Conservation (phyloP, 164 flowering plant species). For the Sextonia rubra region DNA sequence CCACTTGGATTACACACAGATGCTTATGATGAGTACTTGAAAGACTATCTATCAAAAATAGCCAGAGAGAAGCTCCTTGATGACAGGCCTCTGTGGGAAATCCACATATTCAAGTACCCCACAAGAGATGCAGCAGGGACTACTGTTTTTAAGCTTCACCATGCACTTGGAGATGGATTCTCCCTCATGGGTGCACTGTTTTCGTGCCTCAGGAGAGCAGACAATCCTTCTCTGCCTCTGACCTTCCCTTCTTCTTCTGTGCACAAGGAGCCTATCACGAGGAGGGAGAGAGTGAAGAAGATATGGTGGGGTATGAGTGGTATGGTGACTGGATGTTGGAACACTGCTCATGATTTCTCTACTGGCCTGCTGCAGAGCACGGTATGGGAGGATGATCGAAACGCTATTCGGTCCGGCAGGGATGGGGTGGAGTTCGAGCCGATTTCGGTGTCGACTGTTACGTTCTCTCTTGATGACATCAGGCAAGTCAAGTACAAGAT, state of each 20-base stretch:
- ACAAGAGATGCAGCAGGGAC: slow-evolving; percentile 46
- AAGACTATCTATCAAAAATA: slow-evolving; percentile 37
- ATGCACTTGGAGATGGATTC: slow-evolving; percentile 66
- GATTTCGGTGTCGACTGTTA: slow-evolving; percentile 23
- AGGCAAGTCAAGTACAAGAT: slow-evolving; percentile 41
- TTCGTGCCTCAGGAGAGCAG: slow-evolving; percentile 48
- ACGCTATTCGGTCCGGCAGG: slow-evolving; percentile 39
- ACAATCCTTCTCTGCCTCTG: slow-evolving; percentile 45
- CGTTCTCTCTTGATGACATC: slow-evolving; percentile 42
- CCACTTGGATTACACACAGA: slow-evolving; percentile 28
- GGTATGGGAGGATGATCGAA: slow-evolving; percentile 33
- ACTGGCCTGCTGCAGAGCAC: slow-evolving; percentile 37
- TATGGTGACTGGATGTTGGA: background rate
- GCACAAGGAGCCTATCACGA: background rate
- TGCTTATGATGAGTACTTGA: slow-evolving; percentile 28
- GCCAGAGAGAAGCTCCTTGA: slow-evolving; percentile 31
- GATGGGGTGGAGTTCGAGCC: slow-evolving; percentile 33
- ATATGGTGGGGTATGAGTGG: background rate
- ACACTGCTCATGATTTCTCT: slow-evolving; percentile 31
- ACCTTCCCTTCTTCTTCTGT: slow-evolving; percentile 32
- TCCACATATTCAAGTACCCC: slow-evolving; percentile 51
- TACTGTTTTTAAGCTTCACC: slow-evolving; percentile 55
- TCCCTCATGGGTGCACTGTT: slow-evolving; percentile 63
- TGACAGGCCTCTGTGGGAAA: slow-evolving; percentile 53
- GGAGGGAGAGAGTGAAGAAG: background rate